These are phyloP conservation scores for Agapanthus africanus DNA, from an alignment of 106 monocot species.

Conservation along the genomic window DNA sequence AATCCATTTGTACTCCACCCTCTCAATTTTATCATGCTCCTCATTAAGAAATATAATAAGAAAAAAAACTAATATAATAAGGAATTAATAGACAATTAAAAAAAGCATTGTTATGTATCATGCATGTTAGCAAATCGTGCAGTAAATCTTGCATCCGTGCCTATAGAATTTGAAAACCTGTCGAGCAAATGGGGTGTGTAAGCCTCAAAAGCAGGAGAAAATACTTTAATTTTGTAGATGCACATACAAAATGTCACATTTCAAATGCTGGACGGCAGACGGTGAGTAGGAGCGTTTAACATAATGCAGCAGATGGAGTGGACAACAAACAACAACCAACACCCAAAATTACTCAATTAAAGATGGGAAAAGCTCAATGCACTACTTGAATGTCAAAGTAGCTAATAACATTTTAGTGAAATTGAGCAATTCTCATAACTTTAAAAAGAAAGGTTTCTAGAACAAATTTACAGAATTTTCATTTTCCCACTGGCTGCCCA, in stretches of 20 bases:
- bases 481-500: too few relatives aligned
- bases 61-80: neutral
- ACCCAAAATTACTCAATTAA: too few relatives aligned
- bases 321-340: too few relatives aligned
- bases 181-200: neutral
- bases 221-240: neutral
- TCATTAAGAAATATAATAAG: neutral
- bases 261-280: neutral
- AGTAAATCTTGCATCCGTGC: neutral
- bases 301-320: too few relatives aligned
- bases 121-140: too few relatives aligned
- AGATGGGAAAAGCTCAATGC: too few relatives aligned
- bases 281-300: neutral
- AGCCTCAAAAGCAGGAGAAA: neutral
- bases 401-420: too few relatives aligned
- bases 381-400: too few relatives aligned
- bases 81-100: neutral
- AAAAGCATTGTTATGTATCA: neutral
- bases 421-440: too few relatives aligned
- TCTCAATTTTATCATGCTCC: neutral
- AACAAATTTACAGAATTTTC: too few relatives aligned
- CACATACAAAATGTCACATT: neutral
- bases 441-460: too few relatives aligned
- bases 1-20: neutral
- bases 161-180: neutral